These are phyloP conservation scores for Phallus indusiatus DNA, from an alignment of 768 basidiomycete species.

Conservation along the genomic window DNA sequence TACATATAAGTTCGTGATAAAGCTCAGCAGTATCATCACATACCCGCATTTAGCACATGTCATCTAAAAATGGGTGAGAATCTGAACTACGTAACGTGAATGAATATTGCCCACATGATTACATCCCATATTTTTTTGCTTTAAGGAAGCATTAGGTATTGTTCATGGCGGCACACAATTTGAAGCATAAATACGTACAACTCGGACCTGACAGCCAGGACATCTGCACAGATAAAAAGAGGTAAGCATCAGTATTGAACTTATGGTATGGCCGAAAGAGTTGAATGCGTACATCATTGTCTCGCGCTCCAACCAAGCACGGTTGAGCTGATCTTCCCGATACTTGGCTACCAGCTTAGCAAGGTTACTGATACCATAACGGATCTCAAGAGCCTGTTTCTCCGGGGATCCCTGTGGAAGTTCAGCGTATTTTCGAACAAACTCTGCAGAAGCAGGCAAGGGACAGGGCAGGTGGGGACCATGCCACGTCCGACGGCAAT, in stretches of 20 bases:
- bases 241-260: not conserved
- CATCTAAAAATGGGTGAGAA: conserved; percentile 42
- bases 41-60: conserved; percentile 56
- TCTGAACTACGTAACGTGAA: conserved; percentile 19
- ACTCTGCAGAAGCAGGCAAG: conserved; percentile 51
- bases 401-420: conserved; percentile 41
- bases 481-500: conserved; percentile 83
- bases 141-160: not conserved
- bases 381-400: conserved; percentile 45
- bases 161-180: too few relatives aligned
- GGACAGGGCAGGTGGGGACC: conserved; percentile 68
- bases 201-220: conserved; percentile 61
- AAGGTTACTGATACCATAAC: conserved; percentile 56
- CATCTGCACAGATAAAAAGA: conserved; percentile 24
- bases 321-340: conserved; percentile 67
- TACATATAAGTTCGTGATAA: not conserved
- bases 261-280: not conserved
- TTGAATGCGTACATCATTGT: conserved; percentile 38
- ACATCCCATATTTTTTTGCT: conserved; percentile 64
- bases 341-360: conserved; percentile 49
- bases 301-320: conserved; percentile 57
- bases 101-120: conserved; percentile 56
- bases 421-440: conserved; percentile 60
- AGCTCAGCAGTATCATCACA: not conserved
- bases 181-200: conserved; percentile 28